Conservation (phyloP, 1,284 basidiomycete species). For the Exobasidium rhododendri region DNA sequence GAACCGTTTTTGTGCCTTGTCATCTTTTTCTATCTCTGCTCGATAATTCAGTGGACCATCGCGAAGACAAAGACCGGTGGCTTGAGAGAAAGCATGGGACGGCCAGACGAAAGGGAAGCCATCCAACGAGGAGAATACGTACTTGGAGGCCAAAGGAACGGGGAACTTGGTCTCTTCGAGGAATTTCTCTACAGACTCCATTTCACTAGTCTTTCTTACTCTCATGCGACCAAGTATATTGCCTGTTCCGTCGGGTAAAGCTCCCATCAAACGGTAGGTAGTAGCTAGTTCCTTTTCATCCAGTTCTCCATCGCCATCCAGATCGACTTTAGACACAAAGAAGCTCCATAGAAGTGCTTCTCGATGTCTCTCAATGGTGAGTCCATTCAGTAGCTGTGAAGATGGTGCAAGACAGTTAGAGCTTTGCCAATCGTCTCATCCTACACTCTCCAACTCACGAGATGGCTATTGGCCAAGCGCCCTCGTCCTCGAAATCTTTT, state of each 20-base stretch:
- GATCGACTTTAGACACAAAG: conserved; percentile 31
- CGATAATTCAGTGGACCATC: background rate
- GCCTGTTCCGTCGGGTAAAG: background rate
- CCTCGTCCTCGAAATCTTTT: background rate
- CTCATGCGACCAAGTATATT: background rate
- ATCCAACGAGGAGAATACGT: background rate
- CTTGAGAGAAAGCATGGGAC: background rate
- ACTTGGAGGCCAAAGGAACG: background rate
- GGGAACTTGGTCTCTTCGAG: background rate
- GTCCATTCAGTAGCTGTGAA: background rate
- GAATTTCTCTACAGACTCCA: background rate
- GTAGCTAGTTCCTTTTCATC: background rate
- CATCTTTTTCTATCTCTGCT: background rate
- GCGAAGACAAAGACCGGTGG: background rate
- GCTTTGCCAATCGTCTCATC: no score
- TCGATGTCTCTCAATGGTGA: conserved; percentile 33
- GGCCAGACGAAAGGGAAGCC: background rate
- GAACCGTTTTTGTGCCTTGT: background rate
- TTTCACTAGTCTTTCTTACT: background rate
- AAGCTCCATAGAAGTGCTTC: conserved; percentile 45
- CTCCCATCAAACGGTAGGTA: background rate
- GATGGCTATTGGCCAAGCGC: background rate
- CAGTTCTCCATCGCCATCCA: conserved; percentile 5
- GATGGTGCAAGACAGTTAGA: no score
- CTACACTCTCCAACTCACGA: no score